These are phyloP conservation scores for Torulaspora indica DNA, from an alignment of 805 yeast genomes.

Conservation along the genomic window DNA sequence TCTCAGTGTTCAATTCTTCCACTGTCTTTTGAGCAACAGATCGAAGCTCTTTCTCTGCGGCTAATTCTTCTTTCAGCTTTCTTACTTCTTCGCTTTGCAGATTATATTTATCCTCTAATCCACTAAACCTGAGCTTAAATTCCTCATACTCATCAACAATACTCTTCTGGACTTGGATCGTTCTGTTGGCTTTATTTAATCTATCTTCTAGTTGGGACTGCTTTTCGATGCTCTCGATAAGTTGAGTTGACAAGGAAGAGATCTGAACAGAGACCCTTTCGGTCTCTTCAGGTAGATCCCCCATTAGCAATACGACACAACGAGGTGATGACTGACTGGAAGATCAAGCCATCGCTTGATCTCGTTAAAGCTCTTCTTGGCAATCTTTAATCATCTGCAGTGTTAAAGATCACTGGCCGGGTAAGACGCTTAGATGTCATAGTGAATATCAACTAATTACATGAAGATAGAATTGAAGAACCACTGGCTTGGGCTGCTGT, in stretches of 20 bases:
- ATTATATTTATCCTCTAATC: slow-evolving; percentile 31
- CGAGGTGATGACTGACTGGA: neutral
- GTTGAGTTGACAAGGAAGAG: slow-evolving; percentile 51
- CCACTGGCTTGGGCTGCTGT: neutral
- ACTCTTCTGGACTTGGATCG: slow-evolving; percentile 26
- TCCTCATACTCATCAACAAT: slow-evolving; percentile 27
- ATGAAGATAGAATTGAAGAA: neutral
- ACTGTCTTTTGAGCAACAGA: slow-evolving; percentile 55
- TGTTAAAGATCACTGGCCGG: neutral
- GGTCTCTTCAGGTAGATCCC: slow-evolving; percentile 32
- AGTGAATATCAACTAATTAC: neutral
- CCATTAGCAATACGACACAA: neutral
- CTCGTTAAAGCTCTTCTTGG: neutral
- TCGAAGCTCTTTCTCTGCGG: slow-evolving; percentile 37
- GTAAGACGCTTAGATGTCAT: neutral
- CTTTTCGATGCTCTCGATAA: slow-evolving; percentile 55
- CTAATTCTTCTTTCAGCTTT: slow-evolving; percentile 30
- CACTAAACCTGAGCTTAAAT: slow-evolving; percentile 34
- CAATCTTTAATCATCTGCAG: too few relatives aligned
- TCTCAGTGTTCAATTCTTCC: slow-evolving; percentile 59
- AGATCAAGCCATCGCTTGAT: neutral
- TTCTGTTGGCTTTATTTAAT: slow-evolving; percentile 40
- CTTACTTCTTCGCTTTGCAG: slow-evolving; percentile 30
- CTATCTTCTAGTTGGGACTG: slow-evolving; percentile 53
- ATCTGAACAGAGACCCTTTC: slow-evolving; percentile 51